Base-by-base conservation (phyloP, 495 filamentous ascomycete genomes). In the Aspergillus biplanus region DNA sequence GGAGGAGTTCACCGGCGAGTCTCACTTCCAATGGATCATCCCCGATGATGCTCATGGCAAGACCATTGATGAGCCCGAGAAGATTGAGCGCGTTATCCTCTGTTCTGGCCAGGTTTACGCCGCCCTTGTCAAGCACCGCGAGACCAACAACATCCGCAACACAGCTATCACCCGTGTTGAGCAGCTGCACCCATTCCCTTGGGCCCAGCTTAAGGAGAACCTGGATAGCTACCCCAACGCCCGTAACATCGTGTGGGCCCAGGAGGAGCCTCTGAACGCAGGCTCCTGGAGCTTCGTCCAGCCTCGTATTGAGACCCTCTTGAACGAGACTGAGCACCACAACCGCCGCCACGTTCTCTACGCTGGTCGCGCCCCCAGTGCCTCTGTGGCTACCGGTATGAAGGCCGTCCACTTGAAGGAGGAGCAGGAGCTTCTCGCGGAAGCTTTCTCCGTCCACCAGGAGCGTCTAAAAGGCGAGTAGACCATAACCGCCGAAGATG, bases 121-220 rank as follows among this genome's bases (percentile, higher is more conserved):
- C 42, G 86, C 93, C 18, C 87, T 99, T 34, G 75, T 88, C 81
- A 98, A 98, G 83, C 85, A 97, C 83, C 95, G 96, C 70, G 87
- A 90, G 65, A 80, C 89, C 67, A 87, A 95, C 69, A 85, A 89
- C 60, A 83, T 96, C 75, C 91, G 92, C 73, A 87, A 97, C 76
- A 88, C 92, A 21, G 95, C 92, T 74, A 90, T 99, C 78, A 96
- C 92, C 49, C 92, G 95, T 71, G 87, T 99, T 68, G 95, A 99
- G 81, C 95, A 99, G 81, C 86, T 99, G 33, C 90, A 98, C 79
- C 95, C 95, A 69, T 99, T 99, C 92, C 95, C 95, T 6, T 99
- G 95, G 94, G 89, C 91, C 67, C 91, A 94, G 80, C 87, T 99
- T 49, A 88, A 89, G 77, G 93, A 97, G 74, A 97, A 97, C 83